Evolutionary conservation across 306 rosid species (phyloP), one percentile per base, ranked within the genome.

Genomic region (Malus sylvestris): DNA sequence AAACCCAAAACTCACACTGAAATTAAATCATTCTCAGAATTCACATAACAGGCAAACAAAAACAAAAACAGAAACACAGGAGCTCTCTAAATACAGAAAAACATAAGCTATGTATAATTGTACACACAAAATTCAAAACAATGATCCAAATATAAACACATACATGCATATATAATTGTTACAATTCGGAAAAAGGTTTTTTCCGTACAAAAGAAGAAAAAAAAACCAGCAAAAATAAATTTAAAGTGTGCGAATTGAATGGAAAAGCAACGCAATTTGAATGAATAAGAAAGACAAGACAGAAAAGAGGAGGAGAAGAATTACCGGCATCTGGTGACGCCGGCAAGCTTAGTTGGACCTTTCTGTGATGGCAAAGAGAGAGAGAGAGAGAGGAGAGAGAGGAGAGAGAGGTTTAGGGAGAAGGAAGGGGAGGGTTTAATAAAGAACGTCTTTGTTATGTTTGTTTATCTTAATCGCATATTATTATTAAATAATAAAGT

Each of bases 341-440:
- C 70, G 65, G 75, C 38, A 46, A 70, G 46, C 27, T 63, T 22
- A 64, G 78, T 53, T 68, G 80, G 40, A 6, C 40, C n/a, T 59
- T 40, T 19, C 45, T 15, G 10, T 25, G 58, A 45, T 32, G 68
- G 45, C 68, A 45, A 5, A 77, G 10, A 66, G 10, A 20, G 18
- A 61, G 51, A 40, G 55, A 42, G 67, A 63, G 68, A 66, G 70
- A 66, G 49, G 35, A 25, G 63, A 22, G 12, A 42, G 20, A 10
- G 13, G 18, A 2, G 42, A 13, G 70, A 66, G 51, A 66, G 70
- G 70, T 66, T 66, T 35, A 66, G 70, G 51, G 13, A 66, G 49
- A 35, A 66, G 23, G 10, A 10, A 6, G 62, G 40, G 19, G 40
- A 16, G 70, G 84, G 84, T 55, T 80, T 74, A 45, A 71, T 74